Evolutionary conservation across 2,329 filamentous ascomycete genomes (phyloP), one percentile per base, ranked within the genome.

Genomic region (Lecanoromycetidae sp.): DNA sequence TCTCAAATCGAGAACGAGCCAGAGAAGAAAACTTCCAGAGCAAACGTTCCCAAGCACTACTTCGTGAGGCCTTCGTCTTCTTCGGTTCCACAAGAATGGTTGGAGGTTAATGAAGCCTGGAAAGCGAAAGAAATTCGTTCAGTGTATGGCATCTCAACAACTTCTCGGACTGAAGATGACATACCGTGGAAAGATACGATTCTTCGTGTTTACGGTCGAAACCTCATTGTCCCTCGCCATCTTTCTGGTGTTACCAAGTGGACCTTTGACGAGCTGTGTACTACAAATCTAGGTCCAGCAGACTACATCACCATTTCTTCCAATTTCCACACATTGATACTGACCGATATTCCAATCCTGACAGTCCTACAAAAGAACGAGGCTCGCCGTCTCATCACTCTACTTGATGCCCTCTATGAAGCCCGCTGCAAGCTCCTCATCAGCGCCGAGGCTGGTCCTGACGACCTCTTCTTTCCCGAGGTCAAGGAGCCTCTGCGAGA

Each of bases 231-330:
- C 2, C 77, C 79, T 1, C 68, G 69, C 3, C 72, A 80, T 30
- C 64, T 73, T 52, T 63, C 72, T 22, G 77, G 80, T 15, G 65
- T 75, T 1, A 74, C 78, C 0, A 71, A 71, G 46, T 87, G 82
- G 75, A 73, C 75, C 8, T 91, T 90, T 56, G 57, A 69, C 12
- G 73, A 82, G 29, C 72, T 90, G 1, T 86, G 84, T 49, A 72
- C 72, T 50, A 66, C 63, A 5, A 69, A 71, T 1, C 78, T 87
- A 36, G 85, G 85, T 0, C 84, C 84, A 1, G 85, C 85, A 23
- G 85, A 91, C 65, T 91, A 88, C 63, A 83, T 88, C 46, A 83
- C 82, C 1, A 75, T 91, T 60, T 83, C 84, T 1, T 87, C 83
- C 1, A 82, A 76, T 13, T 90, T 81, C 61, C 83, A 88, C 62